Base-by-base conservation (phyloP, 495 filamentous ascomycete genomes). In the Aspergillus mulundensis region DNA sequence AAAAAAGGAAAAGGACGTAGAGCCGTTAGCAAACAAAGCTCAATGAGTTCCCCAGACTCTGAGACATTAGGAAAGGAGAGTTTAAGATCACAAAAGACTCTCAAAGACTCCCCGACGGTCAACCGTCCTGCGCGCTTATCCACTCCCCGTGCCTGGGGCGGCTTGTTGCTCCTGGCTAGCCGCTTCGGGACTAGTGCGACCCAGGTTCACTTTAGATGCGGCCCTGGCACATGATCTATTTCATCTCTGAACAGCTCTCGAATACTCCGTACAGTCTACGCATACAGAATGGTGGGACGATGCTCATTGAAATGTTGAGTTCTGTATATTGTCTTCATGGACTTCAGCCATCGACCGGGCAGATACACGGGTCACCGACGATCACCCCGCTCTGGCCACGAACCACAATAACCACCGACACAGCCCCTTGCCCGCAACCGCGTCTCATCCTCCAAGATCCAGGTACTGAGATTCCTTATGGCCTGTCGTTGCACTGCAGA, bases 61-160 rank as follows among this genome's bases (percentile, higher is more conserved):
- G 41, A 58, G 63, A 64, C 57, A 64, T 42, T 51, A 59, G 18
- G 66, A 71, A 73, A 73, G 69, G 69, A 72, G 70, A 63, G 68
- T 45, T 15, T 18, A 40, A 8, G 38, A 40, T 6, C 12, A 28
- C 25, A 28, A 36, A 36, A 36, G 34, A 36, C 51, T 54, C 34
- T 47, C 43, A n/a, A 30, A 30, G 28, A 7, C 32, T 18, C 10
- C 40, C 34, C 57, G 44, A 69, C 69, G 68, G 25, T 28, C 68
- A 74, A 69, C 67, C 71, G 68, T 74, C 72, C 66, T 69, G 72
- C 73, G 73, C 73, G 73, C 62, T 62, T 76, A 69, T 63, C 56
- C 53, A 50, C 56, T 45, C 34, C 62, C 56, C 52, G 61, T 63
- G 61, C 61, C 61, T 63, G 61, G 50, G 43, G 38, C 41, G 34